Evolutionary conservation across 495 filamentous ascomycete genomes (phyloP).

Genomic region (Hypoxylon fragiforme): DNA sequence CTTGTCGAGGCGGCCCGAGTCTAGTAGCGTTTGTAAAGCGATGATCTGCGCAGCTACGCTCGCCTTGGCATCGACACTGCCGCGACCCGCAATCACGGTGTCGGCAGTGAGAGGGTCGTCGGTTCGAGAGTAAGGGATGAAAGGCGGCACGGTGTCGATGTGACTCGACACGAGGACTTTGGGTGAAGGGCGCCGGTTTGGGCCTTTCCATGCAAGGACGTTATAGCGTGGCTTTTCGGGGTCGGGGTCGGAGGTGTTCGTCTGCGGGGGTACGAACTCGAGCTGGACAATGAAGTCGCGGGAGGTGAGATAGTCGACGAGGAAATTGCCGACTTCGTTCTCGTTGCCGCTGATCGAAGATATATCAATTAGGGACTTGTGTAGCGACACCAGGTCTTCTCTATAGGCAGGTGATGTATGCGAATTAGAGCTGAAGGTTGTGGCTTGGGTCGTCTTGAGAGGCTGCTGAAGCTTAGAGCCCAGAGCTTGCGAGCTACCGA

Average conservation of each 20-base stretch:
- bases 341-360: constrained; percentile 79
- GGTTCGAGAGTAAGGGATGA: constrained; percentile 63
- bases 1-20: constrained; percentile 42
- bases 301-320: constrained; percentile 63
- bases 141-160: constrained; percentile 71
- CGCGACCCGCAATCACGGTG: constrained; percentile 65
- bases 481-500: constrained; percentile 16
- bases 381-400: constrained; percentile 67
- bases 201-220: constrained; percentile 73
- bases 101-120: constrained; percentile 49
- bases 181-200: constrained; percentile 49
- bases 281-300: constrained; percentile 57
- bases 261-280: constrained; percentile 63
- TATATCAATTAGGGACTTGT: constrained; percentile 73
- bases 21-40: constrained; percentile 65
- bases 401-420: constrained; percentile 44
- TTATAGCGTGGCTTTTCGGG: constrained; percentile 59
- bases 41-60: constrained; percentile 79
- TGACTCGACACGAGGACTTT: constrained; percentile 75
- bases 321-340: constrained; percentile 65
- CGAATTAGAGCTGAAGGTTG: not conserved
- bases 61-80: constrained; percentile 87
- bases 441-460: constrained; percentile 4
- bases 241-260: constrained; percentile 48
- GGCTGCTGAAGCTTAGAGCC: constrained; percentile 15